These are phyloP conservation scores for Starmerella vitae DNA, from an alignment of 805 yeast species.

Conservation along the genomic window DNA sequence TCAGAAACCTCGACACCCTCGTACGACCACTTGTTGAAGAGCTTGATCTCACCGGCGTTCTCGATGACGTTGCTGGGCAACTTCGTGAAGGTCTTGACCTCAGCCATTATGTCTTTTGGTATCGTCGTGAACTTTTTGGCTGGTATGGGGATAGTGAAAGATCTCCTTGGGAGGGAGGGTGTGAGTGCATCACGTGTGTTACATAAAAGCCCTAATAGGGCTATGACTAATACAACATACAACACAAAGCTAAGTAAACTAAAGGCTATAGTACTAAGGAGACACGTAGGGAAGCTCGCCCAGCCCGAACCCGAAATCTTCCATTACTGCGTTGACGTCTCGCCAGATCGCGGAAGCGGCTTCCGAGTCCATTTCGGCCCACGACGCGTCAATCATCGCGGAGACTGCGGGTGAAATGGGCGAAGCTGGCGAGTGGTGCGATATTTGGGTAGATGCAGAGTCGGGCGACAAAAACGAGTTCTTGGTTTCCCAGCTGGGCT, in stretches of 20 bases:
- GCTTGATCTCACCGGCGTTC: conserved; percentile 91
- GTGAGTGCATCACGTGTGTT: conserved; percentile 14
- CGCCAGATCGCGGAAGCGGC: conserved; percentile 38
- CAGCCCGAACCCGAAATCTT: conserved; percentile 62
- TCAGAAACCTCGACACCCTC: conserved; percentile 97
- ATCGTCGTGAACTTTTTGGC: conserved; percentile 1
- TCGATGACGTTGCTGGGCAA: conserved; percentile 94
- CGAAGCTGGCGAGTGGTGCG: conserved; percentile 5
- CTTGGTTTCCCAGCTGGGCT: conserved; percentile 1
- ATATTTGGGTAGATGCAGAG: conserved; percentile 1
- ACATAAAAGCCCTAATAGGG: background rate
- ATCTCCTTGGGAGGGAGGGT: background rate
- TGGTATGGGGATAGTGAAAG: conserved; percentile 1
- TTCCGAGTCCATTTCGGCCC: conserved; percentile 12
- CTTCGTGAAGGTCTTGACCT: conserved; percentile 82
- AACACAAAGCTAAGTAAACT: too few species aligned
- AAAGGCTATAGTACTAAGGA: too few species aligned
- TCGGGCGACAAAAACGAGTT: conserved; percentile 12
- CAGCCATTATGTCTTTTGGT: conserved; percentile 31
- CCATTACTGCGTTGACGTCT: conserved; percentile 80
- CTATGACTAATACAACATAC: background rate
- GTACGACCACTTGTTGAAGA: conserved; percentile 99
- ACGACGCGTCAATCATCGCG: conserved; percentile 8
- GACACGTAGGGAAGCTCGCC: conserved; percentile 20
- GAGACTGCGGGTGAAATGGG: conserved; percentile 13